Evolutionary conservation across 768 basidiomycete genomes (phyloP), one percentile per base, ranked within the genome.

Genomic region (Russula emetica): DNA sequence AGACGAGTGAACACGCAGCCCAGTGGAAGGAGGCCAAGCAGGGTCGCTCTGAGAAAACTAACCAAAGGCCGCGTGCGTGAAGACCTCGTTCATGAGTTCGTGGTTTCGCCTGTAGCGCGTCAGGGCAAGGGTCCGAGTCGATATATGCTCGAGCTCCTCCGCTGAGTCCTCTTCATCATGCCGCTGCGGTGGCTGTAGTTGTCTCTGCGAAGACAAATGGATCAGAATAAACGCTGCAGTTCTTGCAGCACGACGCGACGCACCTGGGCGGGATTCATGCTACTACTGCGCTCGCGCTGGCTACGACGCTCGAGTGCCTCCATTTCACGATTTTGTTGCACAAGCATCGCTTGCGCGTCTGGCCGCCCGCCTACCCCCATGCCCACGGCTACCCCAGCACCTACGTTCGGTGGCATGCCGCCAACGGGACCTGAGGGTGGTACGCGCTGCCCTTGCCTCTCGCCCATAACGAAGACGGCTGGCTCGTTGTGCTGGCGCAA

Each of bases 1-100:
- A 22, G 26, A 1, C 28, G 47, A 60, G 34, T 13, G 14, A 47
- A 47, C 45, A 11, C 45, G 22, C 22, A 22, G 11, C n/a, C 45
- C 10, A 45, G n/a, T 4, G 45, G 20, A 44, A n/a, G 22, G 22
- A 11, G 45, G 5, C 4, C 10, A 5, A 8, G 26, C 14, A 13
- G n/a, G 30, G 40, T 18, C 16, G 16, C 16, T 61, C 22, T 53
- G 52, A 3, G 2, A 24, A 34, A 47, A 51, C 73, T 54, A 42
- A 75, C 90, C 83, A 69, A 84, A 87, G 0, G 86, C 87, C 26
- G 90, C 90, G 67, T 83, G 81, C 67, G 78, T 79, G 73, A 93
- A 92, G 1, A 93, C 86, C 49, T 87, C 87, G 70, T 87, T 87
- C 90, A 93, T 93, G 64, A 87, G 77, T 50, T 91, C 90, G 69